Evolutionary conservation across 306 rosid genomes (phyloP).

Genomic region (Coriaria nepalensis): DNA sequence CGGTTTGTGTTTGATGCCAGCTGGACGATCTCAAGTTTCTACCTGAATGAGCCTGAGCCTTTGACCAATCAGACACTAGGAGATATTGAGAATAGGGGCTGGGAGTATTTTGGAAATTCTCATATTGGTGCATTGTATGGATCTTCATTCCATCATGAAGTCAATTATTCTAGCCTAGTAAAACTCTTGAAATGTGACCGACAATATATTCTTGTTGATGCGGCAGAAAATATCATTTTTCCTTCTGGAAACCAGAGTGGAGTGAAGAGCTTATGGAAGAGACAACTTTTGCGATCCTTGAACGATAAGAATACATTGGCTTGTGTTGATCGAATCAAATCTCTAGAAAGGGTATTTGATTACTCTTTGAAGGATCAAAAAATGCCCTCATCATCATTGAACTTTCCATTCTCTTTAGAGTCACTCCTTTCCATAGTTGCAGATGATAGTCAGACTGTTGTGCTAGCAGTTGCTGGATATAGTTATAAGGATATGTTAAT

Average conservation of each 20-base stretch:
- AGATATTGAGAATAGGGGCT: slow-evolving; percentile 33
- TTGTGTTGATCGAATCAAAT: slow-evolving; percentile 30
- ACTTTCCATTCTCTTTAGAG: slow-evolving; percentile 70
- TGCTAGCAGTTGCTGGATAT: slow-evolving; percentile 69
- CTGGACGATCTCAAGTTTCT: slow-evolving; percentile 51
- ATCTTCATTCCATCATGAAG: slow-evolving; percentile 38
- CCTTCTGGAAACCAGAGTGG: slow-evolving; percentile 17
- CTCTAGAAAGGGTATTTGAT: slow-evolving; percentile 20
- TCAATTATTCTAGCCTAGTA: slow-evolving; percentile 33
- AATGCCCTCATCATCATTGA: slow-evolving; percentile 23
- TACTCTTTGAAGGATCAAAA: slow-evolving; percentile 31
- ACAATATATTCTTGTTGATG: slow-evolving; percentile 34
- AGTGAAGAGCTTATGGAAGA: slow-evolving; percentile 22
- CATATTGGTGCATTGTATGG: slow-evolving; percentile 54
- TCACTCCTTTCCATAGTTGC: slow-evolving; percentile 47
- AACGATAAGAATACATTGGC: slow-evolving; percentile 28
- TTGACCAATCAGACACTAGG: slow-evolving; percentile 15
- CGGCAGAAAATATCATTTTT: slow-evolving; percentile 21
- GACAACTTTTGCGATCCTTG: slow-evolving; percentile 23
- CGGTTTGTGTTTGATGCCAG: slow-evolving; percentile 85
- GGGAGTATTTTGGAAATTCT: slow-evolving; percentile 72
- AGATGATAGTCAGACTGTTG: slow-evolving; percentile 55
- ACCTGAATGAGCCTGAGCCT: slow-evolving; percentile 25
- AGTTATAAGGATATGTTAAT: slow-evolving; percentile 94
- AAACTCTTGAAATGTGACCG: slow-evolving; percentile 42